Evolutionary conservation across 371 early-diverging fungal species (phyloP).

Genomic region (Apophysomyces ossiformis): DNA sequence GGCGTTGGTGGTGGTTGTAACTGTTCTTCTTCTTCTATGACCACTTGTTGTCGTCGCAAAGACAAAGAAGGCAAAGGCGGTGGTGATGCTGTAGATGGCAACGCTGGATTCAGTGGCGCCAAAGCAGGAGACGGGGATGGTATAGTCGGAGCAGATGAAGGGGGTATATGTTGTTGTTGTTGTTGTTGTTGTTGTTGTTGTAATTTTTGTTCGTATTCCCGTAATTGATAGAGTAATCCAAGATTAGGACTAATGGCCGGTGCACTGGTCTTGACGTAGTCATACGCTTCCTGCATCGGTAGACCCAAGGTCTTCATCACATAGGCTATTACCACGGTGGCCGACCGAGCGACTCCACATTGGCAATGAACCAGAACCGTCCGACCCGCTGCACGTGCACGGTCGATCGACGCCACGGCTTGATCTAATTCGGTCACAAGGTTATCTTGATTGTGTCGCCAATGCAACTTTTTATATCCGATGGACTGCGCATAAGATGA

Average conservation of each 20-base stretch:
- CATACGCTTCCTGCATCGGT: constrained; percentile 61
- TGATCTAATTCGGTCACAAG: constrained; percentile 51
- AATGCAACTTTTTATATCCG: constrained; percentile 58
- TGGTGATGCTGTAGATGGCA: background rate
- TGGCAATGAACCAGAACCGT: constrained; percentile 78
- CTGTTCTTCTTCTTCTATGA: background rate
- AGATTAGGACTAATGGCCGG: constrained; percentile 74
- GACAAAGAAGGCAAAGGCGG: background rate
- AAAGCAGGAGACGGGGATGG: background rate
- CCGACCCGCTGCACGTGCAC: constrained; percentile 42
- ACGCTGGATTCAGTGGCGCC: no score
- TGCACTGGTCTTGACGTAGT: constrained; percentile 62
- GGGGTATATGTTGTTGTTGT: no score
- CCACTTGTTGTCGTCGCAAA: background rate
- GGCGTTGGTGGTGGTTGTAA: background rate
- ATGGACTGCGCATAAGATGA: constrained; percentile 22
- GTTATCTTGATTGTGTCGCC: constrained; percentile 72
- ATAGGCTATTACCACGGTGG: constrained; percentile 76
- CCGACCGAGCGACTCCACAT: constrained; percentile 80
- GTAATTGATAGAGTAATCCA: constrained; percentile 67
- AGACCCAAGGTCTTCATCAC: constrained; percentile 65
- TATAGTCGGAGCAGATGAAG: background rate
- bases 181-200: no score
- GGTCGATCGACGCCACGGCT: constrained; percentile 68
- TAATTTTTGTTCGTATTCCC: constrained; percentile 56